Evolutionary conservation across 2,329 filamentous ascomycete genomes (phyloP), one percentile per base, ranked within the genome.

Genomic region (Venturia effusa): DNA sequence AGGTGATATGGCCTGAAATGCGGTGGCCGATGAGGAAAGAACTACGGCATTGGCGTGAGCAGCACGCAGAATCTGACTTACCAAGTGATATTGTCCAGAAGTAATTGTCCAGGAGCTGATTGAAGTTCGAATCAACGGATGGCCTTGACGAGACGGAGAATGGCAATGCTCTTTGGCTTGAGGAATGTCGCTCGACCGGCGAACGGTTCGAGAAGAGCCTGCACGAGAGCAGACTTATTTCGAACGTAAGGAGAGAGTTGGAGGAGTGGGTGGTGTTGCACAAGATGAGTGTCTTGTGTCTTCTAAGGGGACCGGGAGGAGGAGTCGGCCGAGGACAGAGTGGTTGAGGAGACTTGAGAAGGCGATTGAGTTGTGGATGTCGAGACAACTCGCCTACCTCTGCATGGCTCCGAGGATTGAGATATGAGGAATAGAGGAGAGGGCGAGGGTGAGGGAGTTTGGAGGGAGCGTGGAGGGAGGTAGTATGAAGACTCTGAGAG

Each of bases 191-290:
- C 32, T 61, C 59, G 37, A 45, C 59, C 59, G 59, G 59, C 59
- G 59, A 61, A 61, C 59, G 59, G 37, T 30, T 57, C 51, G 51
- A 57, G 51, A 57, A n/a, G 34, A 34, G 51, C n/a, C 51, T 57
- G 51, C 30, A 30, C 30, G 6, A 1, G 51, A 34, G 30, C 51
- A 57, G 51, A 19, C 34, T 30, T 57, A 34, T 19, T n/a, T n/a
- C 51, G 27, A 57, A n/a, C 41, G 17, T 32, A n/a, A 3, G 15
- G n/a, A 37, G 34, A 27, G 59, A 41, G 4, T 61, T 27, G 59
- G 19, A 27, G 59, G 59, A 61, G 41, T 41, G 41, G 17, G 59
- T 30, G 34, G 59, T 41, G 59, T 6, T 41, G 19, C 34, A 61
- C 37, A 10, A 24, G 59, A 61, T 37, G 37, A 40, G 15, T 11